Base-by-base conservation (phyloP, 805 yeast genomes). In the Candida nanaspora region DNA sequence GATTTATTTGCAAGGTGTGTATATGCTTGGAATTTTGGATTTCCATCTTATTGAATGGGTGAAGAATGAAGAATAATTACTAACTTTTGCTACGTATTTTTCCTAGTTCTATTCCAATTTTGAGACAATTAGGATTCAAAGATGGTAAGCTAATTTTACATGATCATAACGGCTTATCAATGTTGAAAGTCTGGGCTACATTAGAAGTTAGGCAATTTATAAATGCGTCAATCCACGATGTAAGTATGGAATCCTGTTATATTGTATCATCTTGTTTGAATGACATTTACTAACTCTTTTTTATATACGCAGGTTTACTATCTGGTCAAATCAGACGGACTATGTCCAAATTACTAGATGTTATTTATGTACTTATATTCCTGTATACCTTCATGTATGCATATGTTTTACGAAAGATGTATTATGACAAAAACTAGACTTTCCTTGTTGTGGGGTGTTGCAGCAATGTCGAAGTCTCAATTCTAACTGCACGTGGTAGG, bases 1-100 rank as follows among this genome's bases (percentile, higher is more conserved):
- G 98, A 93, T 63, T 72, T 93, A 38, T 91, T 93, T 73, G 95
- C 95, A 74, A 85, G 95, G 93, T 85, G 78, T 73, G 93, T 84
- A 81, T 80, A 57, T 51, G 66, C 65, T 37, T 56, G 63, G 65
- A 55, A 53, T 30, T 49, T 62, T 36, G 67, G 66, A 31, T 57
- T 63, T 36, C 65, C 66, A 30, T 61, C 66, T 31, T 52, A 46
- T 50, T 55, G 41, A 43, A 38, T 33, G n/a, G n/a, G n/a, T n/a
- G n/a, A n/a, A n/a, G n/a, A n/a, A n/a, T n/a, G n/a, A n/a, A n/a
- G n/a, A n/a, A n/a, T n/a, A n/a, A n/a, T 13, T 7, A 8, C n/a
- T 29, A 29, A 20, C 22, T 21, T 15, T 20, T 22, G 21, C 38
- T 31, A 15, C n/a, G n/a, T 31, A 23, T 29, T 35, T 21, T 11